phyloP scores from a whole-genome alignment of 257 asterid species.

The Striga asiatica region DNA sequence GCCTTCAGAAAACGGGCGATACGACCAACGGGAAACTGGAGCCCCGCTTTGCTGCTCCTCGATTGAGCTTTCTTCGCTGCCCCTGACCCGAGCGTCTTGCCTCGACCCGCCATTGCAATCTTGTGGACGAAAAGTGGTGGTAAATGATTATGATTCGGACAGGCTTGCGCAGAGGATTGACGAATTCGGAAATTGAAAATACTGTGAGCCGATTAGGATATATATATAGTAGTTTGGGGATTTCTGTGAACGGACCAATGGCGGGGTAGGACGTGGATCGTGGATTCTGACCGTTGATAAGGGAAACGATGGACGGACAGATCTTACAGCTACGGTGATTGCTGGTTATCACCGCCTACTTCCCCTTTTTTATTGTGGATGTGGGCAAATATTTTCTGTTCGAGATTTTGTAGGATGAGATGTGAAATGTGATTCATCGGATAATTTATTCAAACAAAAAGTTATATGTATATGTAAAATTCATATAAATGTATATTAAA shows the following conservation, averaged over 20 bases:
- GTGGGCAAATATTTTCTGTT: neutral
- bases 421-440: too few species aligned
- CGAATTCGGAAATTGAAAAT: neutral
- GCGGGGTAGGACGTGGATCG: constrained; percentile 25
- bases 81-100: constrained; percentile 66
- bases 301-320: constrained; percentile 19
- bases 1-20: constrained; percentile 81
- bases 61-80: constrained; percentile 67
- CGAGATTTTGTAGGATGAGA: neutral
- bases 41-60: constrained; percentile 67
- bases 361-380: neutral
- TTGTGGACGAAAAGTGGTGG: neutral
- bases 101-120: constrained; percentile 64
- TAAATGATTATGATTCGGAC: neutral
- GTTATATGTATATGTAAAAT: too few species aligned
- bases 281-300: constrained; percentile 27
- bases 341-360: neutral
- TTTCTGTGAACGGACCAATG: constrained; percentile 22
- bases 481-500: too few species aligned
- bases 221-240: constrained; percentile 31
- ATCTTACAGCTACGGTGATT: neutral
- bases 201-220: neutral
- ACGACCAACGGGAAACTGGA: constrained; percentile 84
- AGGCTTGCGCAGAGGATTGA: neutral
- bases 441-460: too few species aligned